Evolutionary conservation across 164 flowering plant genomes (phyloP).

Genomic region (Euptelea pleiosperma): DNA sequence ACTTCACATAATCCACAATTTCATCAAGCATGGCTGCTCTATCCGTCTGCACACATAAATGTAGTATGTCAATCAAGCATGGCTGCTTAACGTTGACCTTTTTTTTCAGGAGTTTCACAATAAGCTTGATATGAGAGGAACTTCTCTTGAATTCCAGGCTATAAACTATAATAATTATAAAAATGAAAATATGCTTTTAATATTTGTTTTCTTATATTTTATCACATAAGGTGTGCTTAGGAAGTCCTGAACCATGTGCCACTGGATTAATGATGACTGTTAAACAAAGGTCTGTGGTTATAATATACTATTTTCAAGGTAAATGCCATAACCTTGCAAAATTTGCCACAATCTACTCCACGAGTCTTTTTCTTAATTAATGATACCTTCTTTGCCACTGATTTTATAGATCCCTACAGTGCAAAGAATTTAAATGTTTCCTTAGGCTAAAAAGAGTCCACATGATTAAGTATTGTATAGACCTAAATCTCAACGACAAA

Average conservation of each 20-base stretch:
- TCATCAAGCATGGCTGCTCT: slow-evolving; percentile 49
- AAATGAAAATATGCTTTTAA: not conserved
- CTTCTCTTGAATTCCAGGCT: not conserved
- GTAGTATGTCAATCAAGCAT: not conserved
- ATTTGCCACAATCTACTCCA: not conserved
- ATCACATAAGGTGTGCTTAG: too few relatives aligned
- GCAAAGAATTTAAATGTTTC: not conserved
- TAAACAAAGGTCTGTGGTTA: too few relatives aligned
- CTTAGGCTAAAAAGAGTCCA: not conserved
- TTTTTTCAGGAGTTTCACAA: slow-evolving; percentile 2
- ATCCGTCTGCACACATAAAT: slow-evolving; percentile 31
- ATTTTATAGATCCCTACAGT: not conserved
- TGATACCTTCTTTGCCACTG: too few relatives aligned
- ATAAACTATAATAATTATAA: not conserved
- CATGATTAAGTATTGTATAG: too few relatives aligned
- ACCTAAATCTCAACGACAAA: too few relatives aligned
- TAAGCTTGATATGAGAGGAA: too few relatives aligned
- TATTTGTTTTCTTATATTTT: not conserved
- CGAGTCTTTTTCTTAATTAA: too few relatives aligned
- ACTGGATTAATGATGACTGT: not conserved
- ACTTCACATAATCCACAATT: slow-evolving; percentile 41
- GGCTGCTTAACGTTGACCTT: not conserved
- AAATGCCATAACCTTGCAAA: not conserved
- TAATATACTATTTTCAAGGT: too few relatives aligned
- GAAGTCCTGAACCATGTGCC: not conserved